Base-by-base conservation (phyloP, 225 moss, liverwort and hornwort species). In the Pseudoscleropodium purum region DNA sequence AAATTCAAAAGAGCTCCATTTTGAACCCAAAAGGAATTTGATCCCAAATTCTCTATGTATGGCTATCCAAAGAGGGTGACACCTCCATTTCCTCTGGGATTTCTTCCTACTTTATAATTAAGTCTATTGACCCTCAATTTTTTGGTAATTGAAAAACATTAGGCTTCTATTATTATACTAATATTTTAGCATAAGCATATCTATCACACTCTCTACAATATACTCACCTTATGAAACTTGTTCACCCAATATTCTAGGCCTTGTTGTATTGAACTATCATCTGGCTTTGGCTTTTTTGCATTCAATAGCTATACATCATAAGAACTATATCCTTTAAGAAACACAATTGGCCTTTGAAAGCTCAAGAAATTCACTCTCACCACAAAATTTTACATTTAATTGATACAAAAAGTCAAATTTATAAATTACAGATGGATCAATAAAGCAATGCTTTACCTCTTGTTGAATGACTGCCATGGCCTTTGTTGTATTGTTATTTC, bases 191-290 rank as follows among this genome's bases (percentile, higher is more conserved):
- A 63, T 45, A 41, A 36, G 23, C 62, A 79, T n/a, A 54, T 62
- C 30, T 41, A 85, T 74, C 34, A 61, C 0, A 43, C 49, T 87
- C 39, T 76, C 54, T 89, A 81, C 36, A 90, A 88, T 25, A 88
- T 92, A 81, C 47, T 66, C 87, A 95, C 97, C 96, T 91, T 95
- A 51, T 96, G 96, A 92, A 97, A 96, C 85, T 97, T 98, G 84
- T 97, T 96, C 86, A 94, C 87, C 98, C 97, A 98, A 47, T 93
- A 90, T 11, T 98, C 95, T 41, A 93, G 84, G 62, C 92, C 92
- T 92, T 95, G 88, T 90, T 54, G 79, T 83, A 91, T 90, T 36
- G 93, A 91, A 82, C 70, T 92, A 2, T 93, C 94, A 63, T 95
- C 85, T 41, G 57, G 86, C 85, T 92, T 92, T 85, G 89, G 37